Base-by-base conservation (phyloP, 768 basidiomycete species). In the Pleurotus ostreatus region DNA sequence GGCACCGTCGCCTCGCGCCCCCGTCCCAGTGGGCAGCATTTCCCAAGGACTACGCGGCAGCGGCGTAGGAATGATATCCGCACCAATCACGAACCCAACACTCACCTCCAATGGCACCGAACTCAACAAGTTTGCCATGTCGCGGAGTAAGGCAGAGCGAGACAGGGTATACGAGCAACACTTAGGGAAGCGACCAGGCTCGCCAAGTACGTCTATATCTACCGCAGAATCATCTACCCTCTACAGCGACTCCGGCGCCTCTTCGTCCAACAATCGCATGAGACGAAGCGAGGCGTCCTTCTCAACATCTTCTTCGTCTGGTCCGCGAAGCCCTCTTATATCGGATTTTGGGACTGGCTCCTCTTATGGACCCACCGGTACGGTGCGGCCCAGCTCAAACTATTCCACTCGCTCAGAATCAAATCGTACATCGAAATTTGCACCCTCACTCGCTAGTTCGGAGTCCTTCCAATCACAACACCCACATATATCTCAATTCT, bases 61-160 rank as follows among this genome's bases (percentile, higher is more conserved):
- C 16, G 57, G 57, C 9, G 18, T 51, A 60, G 39, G 46, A 59
- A 68, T 61, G 48, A 92, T 93, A 60, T 92, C 89, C 26, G 91
- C 90, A 4, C 90, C 90, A 6, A 86, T 88, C 63, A 91, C 90
- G 22, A 93, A 93, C 63, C 90, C 90, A 5, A 83, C 84, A 11
- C 81, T 92, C 55, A 89, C 89, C 1, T 58, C 79, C 44, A 75
- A 81, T 61, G 91, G 90, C 39, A 84, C 86, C 8, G 88, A 89
- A 59, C 72, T 89, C 64, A 91, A 86, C 69, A 76, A 81, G 61
- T 81, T 77, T 64, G 74, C 78, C 20, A 67, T 82, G 63, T 75
- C 78, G 47, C 78, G 78, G 57, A 69, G 70, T 54, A 80, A 74
- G 64, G 66, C 68, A 22, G 88, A 87, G 54, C 71, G 84, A 57